These are phyloP conservation scores for Entomortierella lignicola DNA, from an alignment of 192 early-diverging fungal species.

Conservation along the genomic window DNA sequence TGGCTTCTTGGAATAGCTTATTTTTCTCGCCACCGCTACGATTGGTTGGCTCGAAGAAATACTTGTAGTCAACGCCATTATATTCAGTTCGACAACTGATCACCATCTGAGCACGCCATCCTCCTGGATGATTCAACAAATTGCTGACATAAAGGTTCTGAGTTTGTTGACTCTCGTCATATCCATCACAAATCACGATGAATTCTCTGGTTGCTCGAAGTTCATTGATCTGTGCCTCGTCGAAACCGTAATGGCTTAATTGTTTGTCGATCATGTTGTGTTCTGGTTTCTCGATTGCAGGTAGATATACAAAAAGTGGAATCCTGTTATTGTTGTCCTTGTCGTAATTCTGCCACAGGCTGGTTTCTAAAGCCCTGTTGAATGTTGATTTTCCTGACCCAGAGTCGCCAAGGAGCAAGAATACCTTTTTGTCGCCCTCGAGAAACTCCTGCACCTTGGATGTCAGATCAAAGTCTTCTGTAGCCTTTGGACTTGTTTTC, in stretches of 20 bases:
- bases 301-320: constrained; percentile 3
- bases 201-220: neutral
- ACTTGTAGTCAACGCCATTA: neutral
- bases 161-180: constrained; percentile 7
- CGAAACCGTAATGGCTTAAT: neutral
- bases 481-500: no score
- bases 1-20: neutral
- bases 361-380: neutral
- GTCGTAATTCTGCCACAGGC: neutral
- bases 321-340: neutral
- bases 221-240: constrained; percentile 11
- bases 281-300: neutral
- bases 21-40: neutral
- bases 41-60: neutral
- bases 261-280: constrained; percentile 5
- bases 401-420: constrained; percentile 3
- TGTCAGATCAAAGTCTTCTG: no score
- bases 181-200: constrained; percentile 17
- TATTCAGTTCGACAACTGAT: constrained; percentile 6
- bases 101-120: constrained; percentile 2
- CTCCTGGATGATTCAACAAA: constrained; percentile 4
- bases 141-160: constrained; percentile 8
- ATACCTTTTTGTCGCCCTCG: neutral
- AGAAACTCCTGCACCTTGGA: neutral
- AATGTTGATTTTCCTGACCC: constrained; percentile 13